These are phyloP conservation scores for Stenogyne calaminthoides DNA, from an alignment of 305 asterid species.

Conservation along the genomic window DNA sequence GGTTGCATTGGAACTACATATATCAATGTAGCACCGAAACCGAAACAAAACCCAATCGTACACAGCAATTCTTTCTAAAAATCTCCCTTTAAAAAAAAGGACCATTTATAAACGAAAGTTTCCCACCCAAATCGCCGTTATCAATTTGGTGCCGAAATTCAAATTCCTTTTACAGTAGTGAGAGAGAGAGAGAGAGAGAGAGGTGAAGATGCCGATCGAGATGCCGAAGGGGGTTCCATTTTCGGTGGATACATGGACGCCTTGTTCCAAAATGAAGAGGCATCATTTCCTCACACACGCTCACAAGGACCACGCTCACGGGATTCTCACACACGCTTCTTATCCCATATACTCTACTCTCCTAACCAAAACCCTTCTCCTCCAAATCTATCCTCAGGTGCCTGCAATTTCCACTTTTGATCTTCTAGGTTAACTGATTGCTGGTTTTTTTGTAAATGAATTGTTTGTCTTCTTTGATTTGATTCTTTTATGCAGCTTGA, in stretches of 20 bases:
- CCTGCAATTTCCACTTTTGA: not conserved
- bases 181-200: slow-evolving; percentile 25
- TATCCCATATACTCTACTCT: no score
- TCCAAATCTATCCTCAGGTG: slow-evolving; percentile 65
- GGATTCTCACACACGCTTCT: slow-evolving; percentile 60
- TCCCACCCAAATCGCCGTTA: not conserved
- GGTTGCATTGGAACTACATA: no score
- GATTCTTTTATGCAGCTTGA: slow-evolving; percentile 60
- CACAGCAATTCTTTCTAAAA: not conserved
- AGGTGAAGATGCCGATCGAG: slow-evolving; percentile 66
- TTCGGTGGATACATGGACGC: slow-evolving; percentile 89
- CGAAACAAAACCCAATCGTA: not conserved
- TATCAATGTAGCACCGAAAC: not conserved
- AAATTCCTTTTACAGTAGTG: not conserved
- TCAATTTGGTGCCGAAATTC: not conserved
- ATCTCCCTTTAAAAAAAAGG: not conserved
- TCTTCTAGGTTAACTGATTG: not conserved
- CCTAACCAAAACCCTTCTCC: slow-evolving; percentile 62
- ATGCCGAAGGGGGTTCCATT: slow-evolving; percentile 85
- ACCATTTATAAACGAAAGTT: not conserved
- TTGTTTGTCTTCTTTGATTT: not conserved
- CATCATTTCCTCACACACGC: slow-evolving; percentile 90
- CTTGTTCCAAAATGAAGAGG: slow-evolving; percentile 55
- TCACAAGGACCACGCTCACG: slow-evolving; percentile 86
- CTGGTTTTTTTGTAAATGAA: not conserved